A percentile compares a stretch with the other conserved stretches of the same genome.
These are phyloP conservation scores for Solanum boliviense DNA, from an alignment of 257 asterid species.

Conservation along the genomic window DNA sequence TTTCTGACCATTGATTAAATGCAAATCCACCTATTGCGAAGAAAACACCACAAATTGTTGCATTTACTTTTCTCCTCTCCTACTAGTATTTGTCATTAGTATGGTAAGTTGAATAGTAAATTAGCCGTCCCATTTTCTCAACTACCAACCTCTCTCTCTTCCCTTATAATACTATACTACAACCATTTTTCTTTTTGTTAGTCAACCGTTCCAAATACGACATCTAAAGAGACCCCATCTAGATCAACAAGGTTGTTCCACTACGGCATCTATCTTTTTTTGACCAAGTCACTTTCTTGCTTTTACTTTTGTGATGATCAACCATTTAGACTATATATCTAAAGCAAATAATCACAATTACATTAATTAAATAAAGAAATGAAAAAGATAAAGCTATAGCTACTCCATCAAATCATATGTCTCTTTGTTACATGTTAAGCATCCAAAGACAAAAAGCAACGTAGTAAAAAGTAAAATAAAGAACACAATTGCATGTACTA, in stretches of 20 bases:
- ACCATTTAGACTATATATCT: not conserved
- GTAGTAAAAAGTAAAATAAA: not conserved
- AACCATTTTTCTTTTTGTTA: not conserved
- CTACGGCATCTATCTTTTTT: not conserved
- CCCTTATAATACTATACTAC: not conserved
- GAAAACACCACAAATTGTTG: not conserved
- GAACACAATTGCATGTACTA: not conserved
- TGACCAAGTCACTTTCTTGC: slow-evolving; percentile 3
- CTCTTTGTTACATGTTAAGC: not conserved
- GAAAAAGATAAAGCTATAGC: not conserved
- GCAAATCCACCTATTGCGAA: not conserved
- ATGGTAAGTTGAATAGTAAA: not conserved
- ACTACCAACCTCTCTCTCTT: not conserved
- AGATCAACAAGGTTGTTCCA: not conserved
- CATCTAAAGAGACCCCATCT: not conserved
- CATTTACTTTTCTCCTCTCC: not conserved
- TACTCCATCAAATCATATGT: not conserved
- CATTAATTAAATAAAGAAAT: not conserved
- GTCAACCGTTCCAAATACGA: slow-evolving; percentile 13
- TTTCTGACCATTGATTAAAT: too few relatives aligned
- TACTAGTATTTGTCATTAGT: not conserved
- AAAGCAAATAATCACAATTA: not conserved
- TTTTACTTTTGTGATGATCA: not conserved
- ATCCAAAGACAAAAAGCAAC: not conserved
- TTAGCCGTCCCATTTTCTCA: slow-evolving; percentile 5